Evolutionary conservation across 345 rosid genomes (phyloP).

Genomic region (Camelina laxa): DNA sequence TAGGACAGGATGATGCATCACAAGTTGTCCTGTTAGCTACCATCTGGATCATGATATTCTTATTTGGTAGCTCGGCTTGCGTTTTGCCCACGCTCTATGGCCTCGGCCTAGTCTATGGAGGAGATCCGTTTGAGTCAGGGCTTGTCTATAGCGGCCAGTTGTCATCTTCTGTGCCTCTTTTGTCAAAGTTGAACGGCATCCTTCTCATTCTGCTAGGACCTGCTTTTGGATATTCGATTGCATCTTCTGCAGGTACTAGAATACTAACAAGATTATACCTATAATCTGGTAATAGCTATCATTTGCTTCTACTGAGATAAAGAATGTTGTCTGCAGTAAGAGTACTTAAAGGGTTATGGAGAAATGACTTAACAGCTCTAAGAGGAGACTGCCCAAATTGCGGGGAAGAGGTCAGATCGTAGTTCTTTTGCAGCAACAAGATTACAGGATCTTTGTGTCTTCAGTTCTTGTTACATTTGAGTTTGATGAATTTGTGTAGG

Average conservation of each 20-base stretch:
- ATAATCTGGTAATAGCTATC: not conserved
- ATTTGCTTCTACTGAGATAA: not conserved
- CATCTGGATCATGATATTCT: conserved; percentile 83
- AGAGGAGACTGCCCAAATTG: conserved; percentile 96
- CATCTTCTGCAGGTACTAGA: conserved; percentile 74
- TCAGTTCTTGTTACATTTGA: conserved; percentile 6
- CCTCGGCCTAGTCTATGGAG: conserved; percentile 62
- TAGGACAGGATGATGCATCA: conserved; percentile 99
- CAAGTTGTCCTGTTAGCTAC: conserved; percentile 80
- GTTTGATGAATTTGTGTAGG: conserved; percentile 53
- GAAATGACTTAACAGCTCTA: conserved; percentile 85
- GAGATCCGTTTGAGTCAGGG: conserved; percentile 54
- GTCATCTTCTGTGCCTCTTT: conserved; percentile 50
- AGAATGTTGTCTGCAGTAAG: conserved; percentile 56
- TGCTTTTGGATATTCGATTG: conserved; percentile 74
- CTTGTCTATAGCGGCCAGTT: conserved; percentile 51
- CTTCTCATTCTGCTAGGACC: conserved; percentile 71
- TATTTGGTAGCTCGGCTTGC: conserved; percentile 66
- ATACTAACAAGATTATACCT: not conserved
- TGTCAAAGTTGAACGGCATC: conserved; percentile 59
- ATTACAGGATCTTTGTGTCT: not conserved
- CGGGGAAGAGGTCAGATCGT: conserved; percentile 84
- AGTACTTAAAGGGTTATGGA: conserved; percentile 87
- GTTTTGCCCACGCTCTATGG: conserved; percentile 65
- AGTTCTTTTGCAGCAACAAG: not conserved